Base-by-base conservation (phyloP, 1,284 basidiomycete genomes). In the Singerocomus inundabilis region DNA sequence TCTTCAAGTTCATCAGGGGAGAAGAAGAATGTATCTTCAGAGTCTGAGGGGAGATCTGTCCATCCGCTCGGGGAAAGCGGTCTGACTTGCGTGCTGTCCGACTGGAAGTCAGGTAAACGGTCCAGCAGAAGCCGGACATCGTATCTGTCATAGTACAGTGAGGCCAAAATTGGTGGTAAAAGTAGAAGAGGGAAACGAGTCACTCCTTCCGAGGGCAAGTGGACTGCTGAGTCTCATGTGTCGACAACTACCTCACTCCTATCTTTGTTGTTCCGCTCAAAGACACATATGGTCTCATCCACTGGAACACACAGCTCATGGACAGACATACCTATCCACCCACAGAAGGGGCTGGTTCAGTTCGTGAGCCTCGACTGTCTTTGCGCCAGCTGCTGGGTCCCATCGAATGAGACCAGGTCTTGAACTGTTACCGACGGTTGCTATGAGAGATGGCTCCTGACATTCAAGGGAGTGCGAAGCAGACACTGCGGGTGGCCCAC, bases 11-110 rank as follows among this genome's bases (percentile, higher is more conserved):
- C 90, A 16, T 76, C 72, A 0, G 79, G 76, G 1, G 81, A 76
- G 52, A 93, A 76, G 68, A 88, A 87, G 67, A 91, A 93, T 0
- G 79, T 84, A 56, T 93, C 89, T 70, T 93, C 91, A 1, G 79
- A 65, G 60, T 93, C 91, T 0, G 90, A 92, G 4, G 91, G 84
- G 0, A 93, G 75, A 61, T 90, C 85, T 0, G 85, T 85, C 85
- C 88, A 92, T 28, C 86, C 88, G 3, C 75, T 72, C 6, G 84
- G 80, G 0, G 82, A 83, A 24, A 37, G 52, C 8, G 57, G 50
- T 53, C 58, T 44, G 21, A 9, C 18, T 9, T 36, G 58, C 32
- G 24, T 31, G 10, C 5, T 15, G 32, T 49, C 48, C 28, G 46
- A 32, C 36, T 16, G 36, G 2, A 38, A 26, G n/a, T 53, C 16